Base-by-base conservation (phyloP, 2,329 filamentous ascomycete species). In the Colletotrichum sidae region DNA sequence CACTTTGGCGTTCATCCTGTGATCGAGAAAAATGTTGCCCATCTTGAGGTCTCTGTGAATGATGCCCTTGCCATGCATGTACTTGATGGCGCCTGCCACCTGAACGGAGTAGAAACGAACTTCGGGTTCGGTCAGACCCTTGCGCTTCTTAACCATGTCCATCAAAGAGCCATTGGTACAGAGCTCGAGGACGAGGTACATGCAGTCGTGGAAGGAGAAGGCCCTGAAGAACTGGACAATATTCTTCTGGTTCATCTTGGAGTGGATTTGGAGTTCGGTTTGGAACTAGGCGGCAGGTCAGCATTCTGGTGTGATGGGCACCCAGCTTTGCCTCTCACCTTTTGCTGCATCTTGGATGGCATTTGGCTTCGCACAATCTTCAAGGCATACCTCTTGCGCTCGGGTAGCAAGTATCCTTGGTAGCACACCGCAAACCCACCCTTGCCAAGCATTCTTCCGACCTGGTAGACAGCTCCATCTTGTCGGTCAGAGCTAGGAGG, bases 21-120 rank as follows among this genome's bases (percentile, higher is more conserved):
- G 88, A 77, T 99, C 96, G 56, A 99, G 84, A 73, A 99, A 99
- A 70, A 99, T 90, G 76, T 99, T 99, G 53, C 96, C 96, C 84
- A 97, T 98, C 80, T 99, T 99, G 71, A 99, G 80, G 78, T 99
- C 96, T 54, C 96, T 89, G 78, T 99, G 96, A 54, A 98, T 97
- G 68, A 99, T 96, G 69, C 95, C 96, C 75, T 96, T 92, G 73
- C 90, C 90, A 78, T 99, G 96, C 83, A 99, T 92, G 76, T 99
- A 99, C 79, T 98, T 98, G 79, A 99, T 95, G 42, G 96, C 96
- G 41, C 96, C 96, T 70, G 95, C 93, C 66, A 97, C 94, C 78
- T 99, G 96, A 45, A 99, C 89, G 67, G 96, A 91, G 77, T 97
- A 97, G 72, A 94, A 93, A 69, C 96, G 88, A 53, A 97, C 94